Evolutionary conservation across 2,329 filamentous ascomycete genomes (phyloP).

Genomic region (Alternaria atra): DNA sequence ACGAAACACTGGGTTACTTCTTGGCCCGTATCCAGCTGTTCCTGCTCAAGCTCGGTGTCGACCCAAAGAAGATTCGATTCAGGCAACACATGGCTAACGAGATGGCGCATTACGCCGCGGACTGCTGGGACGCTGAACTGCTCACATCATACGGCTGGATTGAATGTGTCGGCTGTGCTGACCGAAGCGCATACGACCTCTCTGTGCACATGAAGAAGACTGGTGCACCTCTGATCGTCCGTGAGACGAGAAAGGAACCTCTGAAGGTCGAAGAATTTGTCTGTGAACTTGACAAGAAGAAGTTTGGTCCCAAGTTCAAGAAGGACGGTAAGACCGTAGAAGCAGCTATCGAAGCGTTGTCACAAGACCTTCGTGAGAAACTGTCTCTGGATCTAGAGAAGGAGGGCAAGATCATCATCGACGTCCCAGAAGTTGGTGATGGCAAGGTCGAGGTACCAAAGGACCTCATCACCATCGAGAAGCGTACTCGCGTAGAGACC

Average conservation of each 20-base stretch:
- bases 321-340: conserved; percentile 87
- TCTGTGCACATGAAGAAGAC: conserved; percentile 94
- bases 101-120: conserved; percentile 92
- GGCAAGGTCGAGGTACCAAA: conserved; percentile 82
- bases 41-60: conserved; percentile 86
- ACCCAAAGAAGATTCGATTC: conserved; percentile 89
- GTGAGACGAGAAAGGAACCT: conserved; percentile 81
- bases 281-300: conserved; percentile 90
- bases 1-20: conserved; percentile 98
- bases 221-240: conserved; percentile 83
- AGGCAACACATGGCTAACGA: conserved; percentile 94
- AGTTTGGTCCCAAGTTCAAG: conserved; percentile 94
- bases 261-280: conserved; percentile 86
- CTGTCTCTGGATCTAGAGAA: conserved; percentile 77
- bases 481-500: conserved; percentile 82
- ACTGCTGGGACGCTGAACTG: conserved; percentile 98
- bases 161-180: conserved; percentile 96
- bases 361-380: conserved; percentile 83
- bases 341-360: conserved; percentile 75
- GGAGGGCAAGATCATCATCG: conserved; percentile 77
- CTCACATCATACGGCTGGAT: conserved; percentile 95
- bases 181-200: conserved; percentile 93
- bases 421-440: conserved; percentile 72
- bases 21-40: conserved; percentile 92
- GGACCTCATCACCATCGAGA: conserved; percentile 84